A percentile compares a stretch with the other conserved stretches of the same genome.
phyloP scores from a whole-genome alignment of 495 filamentous ascomycete genomes.

The Aspergillus coremiiformis region DNA sequence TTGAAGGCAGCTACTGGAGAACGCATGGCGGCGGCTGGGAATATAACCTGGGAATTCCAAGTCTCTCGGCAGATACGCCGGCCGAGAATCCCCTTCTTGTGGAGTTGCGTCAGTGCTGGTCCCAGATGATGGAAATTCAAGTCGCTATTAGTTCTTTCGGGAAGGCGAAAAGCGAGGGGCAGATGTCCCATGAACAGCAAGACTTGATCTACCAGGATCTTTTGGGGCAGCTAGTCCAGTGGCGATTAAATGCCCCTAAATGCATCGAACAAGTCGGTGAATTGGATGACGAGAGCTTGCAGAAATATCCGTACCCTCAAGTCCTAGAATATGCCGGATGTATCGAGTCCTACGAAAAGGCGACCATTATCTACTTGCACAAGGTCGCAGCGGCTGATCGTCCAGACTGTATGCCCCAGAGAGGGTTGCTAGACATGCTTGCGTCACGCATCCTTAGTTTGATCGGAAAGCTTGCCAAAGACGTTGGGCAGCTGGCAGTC shows the following conservation, averaged over 20 bases:
- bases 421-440: constrained; percentile 25
- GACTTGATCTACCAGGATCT: constrained; percentile 30
- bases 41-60: constrained; percentile 34
- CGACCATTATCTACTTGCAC: constrained; percentile 32
- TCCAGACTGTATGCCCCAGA: constrained; percentile 23
- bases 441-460: constrained; percentile 28
- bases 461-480: constrained; percentile 31
- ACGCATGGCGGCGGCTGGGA: constrained; percentile 36
- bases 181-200: constrained; percentile 28
- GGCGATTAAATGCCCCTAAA: constrained; percentile 29
- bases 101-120: constrained; percentile 32
- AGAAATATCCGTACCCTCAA: constrained; percentile 24
- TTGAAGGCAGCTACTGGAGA: constrained; percentile 36
- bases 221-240: constrained; percentile 25
- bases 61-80: constrained; percentile 16
- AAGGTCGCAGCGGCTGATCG: constrained; percentile 30
- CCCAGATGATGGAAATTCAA: constrained; percentile 37
- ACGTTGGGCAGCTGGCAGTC: constrained; percentile 30
- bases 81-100: constrained; percentile 24
- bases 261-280: constrained; percentile 25
- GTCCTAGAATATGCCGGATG: constrained; percentile 34
- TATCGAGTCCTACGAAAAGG: constrained; percentile 38
- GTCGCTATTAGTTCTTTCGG: constrained; percentile 33
- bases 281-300: constrained; percentile 28
- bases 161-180: constrained; percentile 26